Evolutionary conservation across 352 stramenopile species (phyloP).

Genomic region (Globisporangium orthogonon): DNA sequence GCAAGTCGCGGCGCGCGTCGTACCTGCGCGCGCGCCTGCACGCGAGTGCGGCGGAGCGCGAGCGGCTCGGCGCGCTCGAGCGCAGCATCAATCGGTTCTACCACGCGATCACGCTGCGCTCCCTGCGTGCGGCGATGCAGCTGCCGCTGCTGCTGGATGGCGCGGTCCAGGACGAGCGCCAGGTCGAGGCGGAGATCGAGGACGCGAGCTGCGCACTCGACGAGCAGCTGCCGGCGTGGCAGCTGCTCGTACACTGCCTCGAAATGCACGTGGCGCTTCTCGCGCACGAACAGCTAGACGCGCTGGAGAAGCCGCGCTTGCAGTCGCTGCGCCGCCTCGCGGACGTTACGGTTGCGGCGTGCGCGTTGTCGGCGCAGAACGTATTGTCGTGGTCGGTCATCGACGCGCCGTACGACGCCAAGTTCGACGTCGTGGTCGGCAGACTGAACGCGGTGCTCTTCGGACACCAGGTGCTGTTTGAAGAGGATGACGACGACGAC

Average conservation of each 20-base stretch:
- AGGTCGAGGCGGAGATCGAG: constrained; percentile 46
- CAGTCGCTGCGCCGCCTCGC: constrained; percentile 56
- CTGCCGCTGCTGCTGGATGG: constrained; percentile 46
- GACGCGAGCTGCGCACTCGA: constrained; percentile 33
- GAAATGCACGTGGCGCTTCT: constrained; percentile 55
- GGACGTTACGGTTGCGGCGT: constrained; percentile 31
- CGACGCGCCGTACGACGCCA: constrained; percentile 27
- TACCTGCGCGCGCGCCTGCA: constrained; percentile 31
- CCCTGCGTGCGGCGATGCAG: constrained; percentile 33
- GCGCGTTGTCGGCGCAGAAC: constrained; percentile 32
- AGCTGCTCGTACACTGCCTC: constrained; percentile 50
- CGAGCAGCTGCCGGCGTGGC: constrained; percentile 38
- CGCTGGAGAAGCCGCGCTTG: constrained; percentile 36
- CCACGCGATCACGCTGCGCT: constrained; percentile 39
- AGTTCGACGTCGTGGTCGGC: constrained; percentile 41
- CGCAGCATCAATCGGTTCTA: constrained; percentile 49
- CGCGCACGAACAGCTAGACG: constrained; percentile 26
- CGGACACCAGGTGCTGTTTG: constrained; percentile 63
- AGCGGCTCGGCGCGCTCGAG: constrained; percentile 27
- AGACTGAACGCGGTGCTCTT: constrained; percentile 61
- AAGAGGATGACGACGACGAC: constrained; percentile 29
- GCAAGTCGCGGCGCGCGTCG: constrained; percentile 31
- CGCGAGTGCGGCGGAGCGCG: constrained; percentile 21
- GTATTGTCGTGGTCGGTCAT: constrained; percentile 36
- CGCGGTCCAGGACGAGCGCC: constrained; percentile 32